Evolutionary conservation across 768 basidiomycete genomes (phyloP).

Genomic region (Lentinula edodes): DNA sequence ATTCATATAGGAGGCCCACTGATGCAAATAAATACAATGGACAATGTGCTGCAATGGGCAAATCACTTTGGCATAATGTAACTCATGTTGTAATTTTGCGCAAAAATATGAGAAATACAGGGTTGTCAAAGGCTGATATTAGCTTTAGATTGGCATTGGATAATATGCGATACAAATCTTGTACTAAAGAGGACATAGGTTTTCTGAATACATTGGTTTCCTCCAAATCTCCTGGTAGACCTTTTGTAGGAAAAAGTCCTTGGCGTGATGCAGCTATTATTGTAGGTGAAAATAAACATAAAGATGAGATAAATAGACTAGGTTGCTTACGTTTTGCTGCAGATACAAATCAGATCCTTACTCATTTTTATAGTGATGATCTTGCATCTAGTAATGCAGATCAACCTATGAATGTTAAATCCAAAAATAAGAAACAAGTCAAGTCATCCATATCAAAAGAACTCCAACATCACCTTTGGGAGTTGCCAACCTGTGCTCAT

Average conservation of each 20-base stretch:
- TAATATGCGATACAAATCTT: too few species aligned
- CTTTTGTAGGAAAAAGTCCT: constrained; percentile 25
- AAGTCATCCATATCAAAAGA: not conserved
- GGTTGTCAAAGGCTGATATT: constrained; percentile 21
- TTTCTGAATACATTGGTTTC: constrained; percentile 23
- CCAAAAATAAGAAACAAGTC: not conserved
- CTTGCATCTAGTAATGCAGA: too few species aligned
- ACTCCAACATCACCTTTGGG: constrained; percentile 17
- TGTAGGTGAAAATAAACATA: constrained; percentile 21
- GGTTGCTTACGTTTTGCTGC: constrained; percentile 24
- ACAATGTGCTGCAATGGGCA: constrained; percentile 18
- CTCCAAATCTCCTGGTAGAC: constrained; percentile 32
- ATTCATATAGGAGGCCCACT: constrained; percentile 12
- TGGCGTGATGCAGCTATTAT: constrained; percentile 29
- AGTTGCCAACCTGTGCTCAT: constrained; percentile 15
- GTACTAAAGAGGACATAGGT: constrained; percentile 22
- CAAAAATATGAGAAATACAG: constrained; percentile 25
- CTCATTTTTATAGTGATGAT: constrained; percentile 20
- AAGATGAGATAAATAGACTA: constrained; percentile 26
- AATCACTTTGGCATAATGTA: constrained; percentile 24
- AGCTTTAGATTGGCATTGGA: constrained; percentile 23
- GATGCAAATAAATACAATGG: not conserved
- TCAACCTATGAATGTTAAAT: not conserved
- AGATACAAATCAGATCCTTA: constrained; percentile 18
- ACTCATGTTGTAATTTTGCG: constrained; percentile 19